These are phyloP conservation scores for Suzukiozyma palmioleophila DNA, from an alignment of 1,139 yeast genomes.

Conservation along the genomic window DNA sequence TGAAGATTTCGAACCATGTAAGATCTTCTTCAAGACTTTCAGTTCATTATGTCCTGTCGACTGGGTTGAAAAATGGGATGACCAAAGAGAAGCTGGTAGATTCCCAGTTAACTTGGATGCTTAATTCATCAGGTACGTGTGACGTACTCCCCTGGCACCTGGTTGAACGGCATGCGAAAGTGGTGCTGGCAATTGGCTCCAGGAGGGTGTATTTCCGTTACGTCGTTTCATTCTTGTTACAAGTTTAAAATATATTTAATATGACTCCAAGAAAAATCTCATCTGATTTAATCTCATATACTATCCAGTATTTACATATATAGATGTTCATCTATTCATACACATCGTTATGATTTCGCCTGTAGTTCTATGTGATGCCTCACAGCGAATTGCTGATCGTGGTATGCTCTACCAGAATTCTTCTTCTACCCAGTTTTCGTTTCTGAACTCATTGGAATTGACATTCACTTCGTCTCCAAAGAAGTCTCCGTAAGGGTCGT, in stretches of 20 bases:
- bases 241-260: slow-evolving; percentile 1
- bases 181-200: neutral
- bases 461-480: slow-evolving; percentile 44
- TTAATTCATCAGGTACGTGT: slow-evolving; percentile 4
- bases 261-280: neutral
- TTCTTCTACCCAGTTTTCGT: slow-evolving; percentile 61
- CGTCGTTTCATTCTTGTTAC: slow-evolving; percentile 4
- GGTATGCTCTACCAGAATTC: slow-evolving; percentile 60
- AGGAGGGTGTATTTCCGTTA: slow-evolving; percentile 2
- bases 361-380: too few relatives aligned
- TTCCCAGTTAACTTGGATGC: slow-evolving; percentile 39
- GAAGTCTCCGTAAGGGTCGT: slow-evolving; percentile 55
- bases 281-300: neutral
- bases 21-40: slow-evolving; percentile 89
- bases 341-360: neutral
- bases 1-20: slow-evolving; percentile 97
- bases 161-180: too few relatives aligned
- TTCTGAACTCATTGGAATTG: slow-evolving; percentile 49
- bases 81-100: slow-evolving; percentile 70
- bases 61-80: slow-evolving; percentile 96
- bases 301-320: neutral
- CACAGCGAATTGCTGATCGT: too few relatives aligned
- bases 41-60: slow-evolving; percentile 87
- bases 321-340: slow-evolving; percentile 1
- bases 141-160: neutral